Evolutionary conservation across 306 rosid species (phyloP).

Genomic region (Senna siamea): DNA sequence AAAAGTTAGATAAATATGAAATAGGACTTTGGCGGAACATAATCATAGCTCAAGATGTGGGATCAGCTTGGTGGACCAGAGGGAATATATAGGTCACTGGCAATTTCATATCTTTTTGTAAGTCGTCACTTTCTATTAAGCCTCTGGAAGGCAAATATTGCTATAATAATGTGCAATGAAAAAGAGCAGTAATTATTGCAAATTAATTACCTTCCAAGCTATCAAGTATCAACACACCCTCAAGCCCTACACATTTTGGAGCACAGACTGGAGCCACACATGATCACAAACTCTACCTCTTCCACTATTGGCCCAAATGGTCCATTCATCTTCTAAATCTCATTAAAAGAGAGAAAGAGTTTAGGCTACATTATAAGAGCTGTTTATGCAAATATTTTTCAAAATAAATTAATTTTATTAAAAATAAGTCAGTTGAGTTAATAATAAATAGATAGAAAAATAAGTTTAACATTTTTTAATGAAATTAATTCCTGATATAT

Average conservation of each 20-base stretch:
- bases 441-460: too few relatives aligned
- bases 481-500: too few relatives aligned
- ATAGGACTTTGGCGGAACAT: constrained; percentile 31
- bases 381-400: too few relatives aligned
- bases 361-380: too few relatives aligned
- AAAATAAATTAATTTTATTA: too few relatives aligned
- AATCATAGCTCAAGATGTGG: constrained; percentile 39
- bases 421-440: too few relatives aligned
- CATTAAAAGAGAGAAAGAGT: neutral
- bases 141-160: constrained; percentile 35
- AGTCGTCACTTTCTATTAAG: constrained; percentile 42
- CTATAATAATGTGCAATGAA: neutral
- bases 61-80: constrained; percentile 48
- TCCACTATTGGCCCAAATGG: constrained; percentile 45
- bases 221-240: constrained; percentile 41
- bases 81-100: constrained; percentile 35
- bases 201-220: constrained; percentile 50
- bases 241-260: neutral
- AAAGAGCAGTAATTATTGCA: constrained; percentile 41
- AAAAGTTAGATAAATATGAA: neutral
- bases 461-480: too few relatives aligned
- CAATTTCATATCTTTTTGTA: constrained; percentile 26
- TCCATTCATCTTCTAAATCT: constrained; percentile 36
- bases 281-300: constrained; percentile 16
- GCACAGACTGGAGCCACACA: constrained; percentile 12